A percentile compares a stretch with the other conserved stretches of the same genome.
These are phyloP conservation scores for Prunus davidiana DNA, from an alignment of 306 rosid genomes.

Conservation along the genomic window DNA sequence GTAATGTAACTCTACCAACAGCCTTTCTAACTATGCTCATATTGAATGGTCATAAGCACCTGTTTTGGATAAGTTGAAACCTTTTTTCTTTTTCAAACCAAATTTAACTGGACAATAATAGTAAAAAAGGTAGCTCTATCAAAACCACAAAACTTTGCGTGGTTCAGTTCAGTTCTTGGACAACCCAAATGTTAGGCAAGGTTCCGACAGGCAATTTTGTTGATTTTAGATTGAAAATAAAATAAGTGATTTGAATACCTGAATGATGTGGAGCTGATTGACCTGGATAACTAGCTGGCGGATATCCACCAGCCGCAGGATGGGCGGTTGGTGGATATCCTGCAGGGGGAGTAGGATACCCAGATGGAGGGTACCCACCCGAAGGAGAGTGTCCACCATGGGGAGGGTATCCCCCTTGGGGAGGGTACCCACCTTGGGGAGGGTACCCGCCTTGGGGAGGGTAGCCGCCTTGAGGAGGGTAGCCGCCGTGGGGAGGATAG, in stretches of 20 bases:
- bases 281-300: conserved; percentile 67
- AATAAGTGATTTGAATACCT: conserved; percentile 29
- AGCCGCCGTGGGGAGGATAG: too few relatives aligned
- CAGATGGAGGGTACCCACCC: conserved; percentile 34
- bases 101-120: not conserved
- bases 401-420: too few relatives aligned
- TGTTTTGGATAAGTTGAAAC: not conserved
- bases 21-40: too few relatives aligned
- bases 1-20: too few relatives aligned
- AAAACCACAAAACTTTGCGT: not conserved
- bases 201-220: not conserved
- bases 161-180: not conserved
- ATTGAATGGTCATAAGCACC: too few relatives aligned
- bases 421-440: too few relatives aligned
- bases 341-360: conserved; percentile 24
- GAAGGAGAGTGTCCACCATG: conserved; percentile 27
- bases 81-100: not conserved
- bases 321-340: conserved; percentile 42
- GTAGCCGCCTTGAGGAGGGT: too few relatives aligned
- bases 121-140: not conserved
- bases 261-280: conserved; percentile 49
- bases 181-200: not conserved
- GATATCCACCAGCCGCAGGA: conserved; percentile 42
- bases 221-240: too few relatives aligned
- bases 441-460: too few relatives aligned